Base-by-base conservation (phyloP, 108 stramenopile genomes). In the Nitzschia inconspicua region DNA sequence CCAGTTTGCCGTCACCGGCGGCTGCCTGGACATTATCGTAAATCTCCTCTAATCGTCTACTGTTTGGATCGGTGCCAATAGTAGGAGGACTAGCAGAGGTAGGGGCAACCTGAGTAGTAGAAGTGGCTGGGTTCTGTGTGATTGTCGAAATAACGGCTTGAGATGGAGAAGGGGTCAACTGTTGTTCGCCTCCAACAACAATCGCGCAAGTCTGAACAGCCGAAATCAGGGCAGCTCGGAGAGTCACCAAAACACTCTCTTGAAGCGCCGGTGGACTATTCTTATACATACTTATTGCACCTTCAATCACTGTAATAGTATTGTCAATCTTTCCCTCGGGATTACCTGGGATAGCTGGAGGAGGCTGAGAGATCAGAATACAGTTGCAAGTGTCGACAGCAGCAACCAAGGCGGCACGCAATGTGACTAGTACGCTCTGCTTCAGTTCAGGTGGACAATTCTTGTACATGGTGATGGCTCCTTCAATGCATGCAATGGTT, bases 401-500 rank as follows among this genome's bases (percentile, higher is more conserved):
- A 0, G 84, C 69, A 63, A 78, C 55, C 47, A 92, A 63, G 10
- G 91, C 91, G 24, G 82, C 85, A 16, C 86, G 75, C 7, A 92
- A 65, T 9, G 83, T 69, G 6, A 73, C 60, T 43, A 88, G 49
- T 23, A 85, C 56, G 24, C 57, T 72, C 30, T 78, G 56, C 25
- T 76, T 79, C 31, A 82, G 60, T 18, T 77, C 62, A 26, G 85
- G 63, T 19, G 75, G 65, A 23, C 80, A 76, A 30, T 78, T 85
- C 44, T 86, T 85, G 81, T 92, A 92, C 79, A 86, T 80, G 47
- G 66, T 73, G 27, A 84, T 57, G 10, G 84, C 91, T 26, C 83
- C 85, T 68, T 92, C 87, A 36, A 88, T 84, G 50, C 84, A 86
- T 8, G 86, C 86, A 49, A 91, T 61, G 20, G 81, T 59, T 16